These are phyloP conservation scores for Botrytis cinerea DNA, from an alignment of 2,329 filamentous ascomycete genomes.

Conservation along the genomic window DNA sequence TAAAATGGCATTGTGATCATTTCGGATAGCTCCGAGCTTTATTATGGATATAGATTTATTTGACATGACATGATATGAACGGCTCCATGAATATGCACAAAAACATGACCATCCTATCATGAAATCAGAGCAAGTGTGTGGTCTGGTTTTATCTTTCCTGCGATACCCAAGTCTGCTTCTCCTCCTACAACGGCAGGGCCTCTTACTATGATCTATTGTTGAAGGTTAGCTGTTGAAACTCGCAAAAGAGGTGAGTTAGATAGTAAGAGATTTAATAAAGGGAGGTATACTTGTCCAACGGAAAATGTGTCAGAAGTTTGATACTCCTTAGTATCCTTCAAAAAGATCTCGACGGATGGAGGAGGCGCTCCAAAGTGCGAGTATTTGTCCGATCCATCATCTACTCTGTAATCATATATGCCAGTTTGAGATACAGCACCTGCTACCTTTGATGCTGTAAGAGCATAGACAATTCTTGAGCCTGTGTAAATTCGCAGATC, in stretches of 20 bases:
- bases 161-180: constrained; percentile 63
- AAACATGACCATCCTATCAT: neutral
- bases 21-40: constrained; percentile 4
- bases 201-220: constrained; percentile 62
- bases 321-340: constrained; percentile 62
- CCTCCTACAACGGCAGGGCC: constrained; percentile 74
- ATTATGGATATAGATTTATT: constrained; percentile 9
- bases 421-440: constrained; percentile 87
- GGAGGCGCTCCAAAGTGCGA: constrained; percentile 82
- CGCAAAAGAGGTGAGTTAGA: constrained; percentile 23
- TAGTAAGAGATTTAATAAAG: neutral
- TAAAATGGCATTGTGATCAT: neutral
- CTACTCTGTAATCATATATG: constrained; percentile 79
- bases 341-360: constrained; percentile 74
- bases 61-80: constrained; percentile 8
- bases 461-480: constrained; percentile 79
- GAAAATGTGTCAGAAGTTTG: constrained; percentile 64
- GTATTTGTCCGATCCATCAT: constrained; percentile 43
- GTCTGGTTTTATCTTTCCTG: constrained; percentile 68
- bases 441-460: constrained; percentile 80
- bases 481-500: constrained; percentile 81
- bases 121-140: constrained; percentile 62
- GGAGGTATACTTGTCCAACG: constrained; percentile 61
- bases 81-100: constrained; percentile 7
- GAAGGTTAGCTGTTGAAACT: neutral